Base-by-base conservation (phyloP, 345 rosid genomes). In the Mercurialis annua region DNA sequence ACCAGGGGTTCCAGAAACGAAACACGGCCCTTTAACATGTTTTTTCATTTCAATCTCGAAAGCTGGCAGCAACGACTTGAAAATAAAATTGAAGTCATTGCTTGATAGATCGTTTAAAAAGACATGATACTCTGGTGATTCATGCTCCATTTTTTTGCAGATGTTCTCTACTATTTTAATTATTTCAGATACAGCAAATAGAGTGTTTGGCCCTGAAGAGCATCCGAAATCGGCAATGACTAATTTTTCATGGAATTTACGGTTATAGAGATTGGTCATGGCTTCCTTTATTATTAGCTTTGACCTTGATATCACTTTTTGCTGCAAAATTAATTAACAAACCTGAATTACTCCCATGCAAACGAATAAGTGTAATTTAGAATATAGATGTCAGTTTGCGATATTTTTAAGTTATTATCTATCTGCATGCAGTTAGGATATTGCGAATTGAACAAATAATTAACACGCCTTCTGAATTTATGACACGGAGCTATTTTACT, bases 211-310 rank as follows among this genome's bases (percentile, higher is more conserved):
- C 53, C 97, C 96, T 7, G 92, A 85, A 42, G 97, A 87, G 71
- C 97, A 88, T 3, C 97, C 97, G 55, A 91, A 47, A 77, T 88
- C 97, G 48, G 92, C 93, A 26, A 91, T 80, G 65, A 77, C 77
- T 51, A 91, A n/a, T n/a, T 38, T 30, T 75, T 84, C 72, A 5
- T n/a, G n/a, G n/a, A n/a, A n/a, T n/a, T n/a, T n/a, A n/a, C n/a
- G n/a, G n/a, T n/a, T n/a, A 66, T 60, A 84, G 31, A 80, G 72
- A 43, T 62, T 62, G 14, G 72, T 68, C 20, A 85, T 52, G 33
- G 84, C 84, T 38, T 78, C 80, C 62, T 85, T 77, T 17, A 15
- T 33, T n/a, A 80, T 74, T 2, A 81, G 84, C 57, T 75, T 80
- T 11, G 77, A 70, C 77, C 82, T 74, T 29, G 71, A 68, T 68